A percentile compares a stretch with the other conserved stretches of the same genome.
Conservation (phyloP, 2,329 filamentous ascomycete genomes). For the Nannizziopsis arthrosporioides region DNA sequence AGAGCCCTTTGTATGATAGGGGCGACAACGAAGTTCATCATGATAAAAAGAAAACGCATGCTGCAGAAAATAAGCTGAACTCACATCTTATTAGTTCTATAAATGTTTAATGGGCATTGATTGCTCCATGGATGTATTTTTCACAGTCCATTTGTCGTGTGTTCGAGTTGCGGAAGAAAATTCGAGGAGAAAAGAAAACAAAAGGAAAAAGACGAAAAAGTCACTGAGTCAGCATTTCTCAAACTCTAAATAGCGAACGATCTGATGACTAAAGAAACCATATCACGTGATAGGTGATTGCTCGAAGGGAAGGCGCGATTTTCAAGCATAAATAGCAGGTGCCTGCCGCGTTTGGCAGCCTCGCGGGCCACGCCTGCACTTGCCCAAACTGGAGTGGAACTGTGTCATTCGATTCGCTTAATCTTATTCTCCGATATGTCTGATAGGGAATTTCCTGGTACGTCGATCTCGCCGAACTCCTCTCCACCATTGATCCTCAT, state of each 20-base stretch:
- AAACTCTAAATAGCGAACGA: too few species aligned
- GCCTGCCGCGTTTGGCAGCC: background rate
- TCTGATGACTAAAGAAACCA: background rate
- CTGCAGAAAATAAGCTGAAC: conserved; percentile 21
- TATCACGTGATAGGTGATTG: background rate
- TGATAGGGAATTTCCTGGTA: conserved; percentile 13
- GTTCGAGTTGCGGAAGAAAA: too few species aligned
- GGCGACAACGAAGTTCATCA: conserved; percentile 53
- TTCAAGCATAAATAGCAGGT: conserved; percentile 4
- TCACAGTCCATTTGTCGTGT: too few species aligned
- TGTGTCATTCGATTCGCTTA: background rate
- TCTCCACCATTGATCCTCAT: background rate
- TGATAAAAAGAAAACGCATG: conserved; percentile 20
- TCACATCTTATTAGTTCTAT: conserved; percentile 9
- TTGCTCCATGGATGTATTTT: background rate
- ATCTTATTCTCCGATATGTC: conserved; percentile 6
- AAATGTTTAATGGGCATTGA: background rate
- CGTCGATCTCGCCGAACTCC: background rate
- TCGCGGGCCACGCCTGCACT: background rate
- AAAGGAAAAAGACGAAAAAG: background rate
- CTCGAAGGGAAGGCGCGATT: background rate
- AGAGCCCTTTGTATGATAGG: conserved; percentile 42
- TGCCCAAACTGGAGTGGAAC: background rate
- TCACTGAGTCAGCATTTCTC: background rate
- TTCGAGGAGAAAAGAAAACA: background rate